Evolutionary conservation across 352 stramenopile species (phyloP).

Genomic region (Phytophthora litchii): DNA sequence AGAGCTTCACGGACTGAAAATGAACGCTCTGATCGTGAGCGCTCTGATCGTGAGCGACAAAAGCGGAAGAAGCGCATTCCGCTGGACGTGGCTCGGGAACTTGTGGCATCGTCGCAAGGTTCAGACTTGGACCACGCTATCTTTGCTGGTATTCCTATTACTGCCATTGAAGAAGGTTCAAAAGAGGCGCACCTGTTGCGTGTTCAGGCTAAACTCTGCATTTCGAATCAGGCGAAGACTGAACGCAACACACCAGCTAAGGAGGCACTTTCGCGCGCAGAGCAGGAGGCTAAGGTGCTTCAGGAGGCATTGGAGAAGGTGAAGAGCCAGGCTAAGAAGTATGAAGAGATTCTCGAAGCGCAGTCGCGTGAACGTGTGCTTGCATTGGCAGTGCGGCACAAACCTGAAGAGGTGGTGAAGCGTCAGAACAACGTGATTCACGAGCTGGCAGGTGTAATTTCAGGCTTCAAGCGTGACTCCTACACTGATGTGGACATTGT

Average conservation of each 20-base stretch:
- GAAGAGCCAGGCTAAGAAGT: conserved; percentile 85
- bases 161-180: conserved; percentile 76
- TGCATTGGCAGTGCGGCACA: conserved; percentile 71
- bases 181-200: conserved; percentile 81
- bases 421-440: conserved; percentile 86
- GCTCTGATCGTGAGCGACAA: conserved; percentile 42
- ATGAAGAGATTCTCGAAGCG: conserved; percentile 79
- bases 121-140: conserved; percentile 65
- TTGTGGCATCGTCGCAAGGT: conserved; percentile 80
- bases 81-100: conserved; percentile 76
- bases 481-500: conserved; percentile 78
- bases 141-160: conserved; percentile 80
- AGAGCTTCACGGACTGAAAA: conserved; percentile 13
- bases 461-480: conserved; percentile 75
- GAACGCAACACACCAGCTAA: conserved; percentile 56
- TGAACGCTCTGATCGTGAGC: conserved; percentile 23
- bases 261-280: conserved; percentile 67
- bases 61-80: conserved; percentile 86
- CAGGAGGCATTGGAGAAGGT: conserved; percentile 86
- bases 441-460: conserved; percentile 73
- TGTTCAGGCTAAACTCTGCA: conserved; percentile 83
- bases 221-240: conserved; percentile 54
- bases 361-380: conserved; percentile 77
- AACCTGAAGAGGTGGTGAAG: conserved; percentile 74
- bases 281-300: conserved; percentile 75